These are phyloP conservation scores for Bacidia rubella DNA, from an alignment of 495 filamentous ascomycete genomes.

Conservation along the genomic window DNA sequence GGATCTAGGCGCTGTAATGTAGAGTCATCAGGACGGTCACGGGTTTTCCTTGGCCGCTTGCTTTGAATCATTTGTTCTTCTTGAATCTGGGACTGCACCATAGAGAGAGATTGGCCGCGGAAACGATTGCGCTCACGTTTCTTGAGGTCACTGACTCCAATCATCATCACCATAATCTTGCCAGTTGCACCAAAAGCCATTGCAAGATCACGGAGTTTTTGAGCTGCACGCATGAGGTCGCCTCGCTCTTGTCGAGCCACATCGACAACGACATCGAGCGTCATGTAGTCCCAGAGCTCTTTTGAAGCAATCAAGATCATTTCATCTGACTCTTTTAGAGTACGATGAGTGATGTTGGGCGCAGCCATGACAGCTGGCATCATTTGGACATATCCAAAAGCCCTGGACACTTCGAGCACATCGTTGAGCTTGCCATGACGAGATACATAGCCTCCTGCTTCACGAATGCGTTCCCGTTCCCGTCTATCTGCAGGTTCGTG, in stretches of 20 bases:
- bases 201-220: conserved; percentile 87
- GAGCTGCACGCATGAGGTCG: conserved; percentile 91
- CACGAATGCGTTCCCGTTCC: conserved; percentile 80
- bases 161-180: conserved; percentile 98
- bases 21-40: conserved; percentile 64
- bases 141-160: conserved; percentile 81
- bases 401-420: conserved; percentile 74
- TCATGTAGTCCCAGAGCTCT: conserved; percentile 89
- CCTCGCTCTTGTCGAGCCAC: conserved; percentile 67
- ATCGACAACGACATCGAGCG: conserved; percentile 80
- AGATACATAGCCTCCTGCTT: conserved; percentile 91
- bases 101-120: conserved; percentile 64
- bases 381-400: conserved; percentile 85
- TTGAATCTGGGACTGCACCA: conserved; percentile 53
- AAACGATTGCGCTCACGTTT: conserved; percentile 60
- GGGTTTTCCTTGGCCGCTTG: conserved; percentile 42
- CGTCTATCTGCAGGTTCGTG: conserved; percentile 78
- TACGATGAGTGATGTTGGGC: conserved; percentile 66
- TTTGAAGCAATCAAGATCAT: conserved; percentile 82
- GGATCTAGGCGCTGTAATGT: conserved; percentile 69
- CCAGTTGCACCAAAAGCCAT: conserved; percentile 85
- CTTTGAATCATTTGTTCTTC: conserved; percentile 50
- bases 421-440: conserved; percentile 90
- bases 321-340: conserved; percentile 80
- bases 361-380: conserved; percentile 90